Percentiles rank a stretch among this genome's conserved stretches.
Evolutionary conservation across 108 stramenopile species (phyloP).

Genomic region (Hondaea fermentalgiana): DNA sequence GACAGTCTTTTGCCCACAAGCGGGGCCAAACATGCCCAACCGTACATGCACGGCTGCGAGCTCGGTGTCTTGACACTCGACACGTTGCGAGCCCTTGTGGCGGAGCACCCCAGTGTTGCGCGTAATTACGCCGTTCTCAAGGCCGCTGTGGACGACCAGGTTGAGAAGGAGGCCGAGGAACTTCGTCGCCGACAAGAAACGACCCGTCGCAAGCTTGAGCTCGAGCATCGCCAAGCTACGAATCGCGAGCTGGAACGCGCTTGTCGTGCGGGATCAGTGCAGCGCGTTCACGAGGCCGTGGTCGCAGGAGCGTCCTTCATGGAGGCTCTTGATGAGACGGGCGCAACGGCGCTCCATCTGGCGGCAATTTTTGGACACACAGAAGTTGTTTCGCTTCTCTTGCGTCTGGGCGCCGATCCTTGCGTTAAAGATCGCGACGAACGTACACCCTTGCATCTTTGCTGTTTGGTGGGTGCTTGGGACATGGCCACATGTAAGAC

Average conservation of each 20-base stretch:
- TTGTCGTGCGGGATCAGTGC: not conserved
- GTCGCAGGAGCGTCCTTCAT: not conserved
- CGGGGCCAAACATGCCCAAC: not conserved
- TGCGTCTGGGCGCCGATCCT: not conserved
- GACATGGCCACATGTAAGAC: not conserved
- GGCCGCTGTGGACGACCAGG: not conserved
- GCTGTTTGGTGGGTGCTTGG: not conserved
- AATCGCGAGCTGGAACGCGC: not conserved
- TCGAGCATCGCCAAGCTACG: not conserved
- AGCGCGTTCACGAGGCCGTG: not conserved
- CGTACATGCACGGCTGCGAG: not conserved
- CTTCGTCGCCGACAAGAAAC: not conserved
- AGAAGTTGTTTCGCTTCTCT: not conserved
- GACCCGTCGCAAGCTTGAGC: not conserved
- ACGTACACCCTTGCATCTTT: not conserved
- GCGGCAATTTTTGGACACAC: slow-evolving; percentile 4
- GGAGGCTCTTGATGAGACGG: not conserved
- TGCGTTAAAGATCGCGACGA: not conserved
- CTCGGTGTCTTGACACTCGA: not conserved
- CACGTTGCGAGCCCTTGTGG: not conserved
- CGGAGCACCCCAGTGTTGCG: not conserved
- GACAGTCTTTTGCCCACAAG: not conserved
- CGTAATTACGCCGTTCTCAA: not conserved
- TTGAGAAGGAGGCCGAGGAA: not conserved
- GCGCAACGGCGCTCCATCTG: not conserved